Base-by-base conservation (phyloP, 2,329 filamentous ascomycete species). In the Xylaria multiplex region DNA sequence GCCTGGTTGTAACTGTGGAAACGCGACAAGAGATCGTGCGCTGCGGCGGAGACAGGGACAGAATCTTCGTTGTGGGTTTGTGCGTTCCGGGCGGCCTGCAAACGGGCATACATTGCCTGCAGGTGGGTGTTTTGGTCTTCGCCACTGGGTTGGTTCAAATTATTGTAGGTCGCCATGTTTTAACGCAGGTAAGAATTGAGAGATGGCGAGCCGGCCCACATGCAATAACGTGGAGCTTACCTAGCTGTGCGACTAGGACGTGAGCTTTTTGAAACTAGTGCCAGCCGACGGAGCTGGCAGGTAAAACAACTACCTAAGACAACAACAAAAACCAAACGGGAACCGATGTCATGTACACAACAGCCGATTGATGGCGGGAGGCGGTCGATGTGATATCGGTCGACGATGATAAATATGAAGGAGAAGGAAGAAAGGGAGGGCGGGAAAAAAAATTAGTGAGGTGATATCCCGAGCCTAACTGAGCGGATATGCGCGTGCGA, bases 21-120 rank as follows among this genome's bases (percentile, higher is more conserved):
- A 46, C 76, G 75, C 16, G 77, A 76, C 40, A 77, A 69, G 5
- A 78, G 62, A 35, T 79, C 75, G 63, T 76, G 70, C n/a, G 71
- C 56, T 42, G 70, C 74, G 69, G 66, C 69, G 69, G 66, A 70
- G 13, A 27, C 57, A 43, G 65, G 48, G 11, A 52, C 50, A 62
- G 68, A 60, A 45, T 68, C 61, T 45, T 69, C 61, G 48, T 64
- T 48, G 68, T 73, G 72, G 45, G 65, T 62, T 71, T 73, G 72
- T 59, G 65, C 70, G 64, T 70, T 73, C 35, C 72, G 72, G 35
- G 72, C 71, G 61, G 70, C 71, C 55, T 77, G 74, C 65, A 78
- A 66, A 67, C 75, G 81, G 66, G 79, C 80, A 56, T 82, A 77
- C 62, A 83, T 79, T 14, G 80, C 77, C 65, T 82, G 77, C 56